Conservation (phyloP, 495 filamentous ascomycete genomes). For the Penicillium waksmanii region DNA sequence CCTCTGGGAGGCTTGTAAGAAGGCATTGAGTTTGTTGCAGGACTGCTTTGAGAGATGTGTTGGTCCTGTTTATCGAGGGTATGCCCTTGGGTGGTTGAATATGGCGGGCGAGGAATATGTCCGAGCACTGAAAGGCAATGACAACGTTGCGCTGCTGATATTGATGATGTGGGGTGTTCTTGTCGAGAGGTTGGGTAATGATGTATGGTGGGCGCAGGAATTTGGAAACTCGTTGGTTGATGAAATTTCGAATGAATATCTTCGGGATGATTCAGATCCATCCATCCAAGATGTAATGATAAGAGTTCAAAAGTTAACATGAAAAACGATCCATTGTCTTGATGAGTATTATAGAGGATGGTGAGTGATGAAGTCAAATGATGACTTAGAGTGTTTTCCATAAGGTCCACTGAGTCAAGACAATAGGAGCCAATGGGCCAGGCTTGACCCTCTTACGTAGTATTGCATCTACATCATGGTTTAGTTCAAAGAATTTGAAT, state of each 20-base stretch:
- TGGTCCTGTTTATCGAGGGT: constrained; percentile 8
- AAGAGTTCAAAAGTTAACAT: neutral
- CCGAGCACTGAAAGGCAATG: neutral
- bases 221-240: constrained; percentile 7
- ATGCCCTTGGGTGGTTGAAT: constrained; percentile 12
- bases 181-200: constrained; percentile 5
- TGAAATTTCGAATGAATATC: constrained; percentile 6
- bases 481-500: too few species aligned
- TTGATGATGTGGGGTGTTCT: constrained; percentile 11
- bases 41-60: constrained; percentile 8
- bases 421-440: too few species aligned
- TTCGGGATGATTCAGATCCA: neutral
- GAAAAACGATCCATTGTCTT: neutral
- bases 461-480: too few species aligned
- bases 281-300: neutral
- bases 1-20: constrained; percentile 9
- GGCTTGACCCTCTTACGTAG: too few species aligned
- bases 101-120: constrained; percentile 11
- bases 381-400: too few species aligned
- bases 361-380: too few species aligned
- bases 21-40: constrained; percentile 1
- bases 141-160: neutral
- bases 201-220: constrained; percentile 8
- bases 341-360: too few species aligned
- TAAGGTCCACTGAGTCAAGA: too few species aligned